These are phyloP conservation scores for Exophiala spinifera DNA, from an alignment of 2,329 filamentous ascomycete genomes.

Conservation along the genomic window DNA sequence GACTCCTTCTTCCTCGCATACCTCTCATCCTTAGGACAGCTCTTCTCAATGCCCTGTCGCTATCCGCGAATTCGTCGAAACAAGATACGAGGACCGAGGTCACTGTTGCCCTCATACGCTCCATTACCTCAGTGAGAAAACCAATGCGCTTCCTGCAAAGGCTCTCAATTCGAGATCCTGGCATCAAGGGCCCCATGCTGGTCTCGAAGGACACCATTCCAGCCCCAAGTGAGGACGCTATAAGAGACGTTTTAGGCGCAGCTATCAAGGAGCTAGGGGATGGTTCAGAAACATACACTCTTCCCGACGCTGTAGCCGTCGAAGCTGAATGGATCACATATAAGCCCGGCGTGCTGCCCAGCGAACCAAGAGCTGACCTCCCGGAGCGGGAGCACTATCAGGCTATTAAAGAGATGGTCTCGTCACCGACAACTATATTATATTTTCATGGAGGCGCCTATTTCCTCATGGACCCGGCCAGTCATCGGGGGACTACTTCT, in stretches of 20 bases:
- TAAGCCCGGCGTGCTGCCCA: slow-evolving; percentile 38
- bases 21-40: slow-evolving; percentile 44
- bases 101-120: slow-evolving; percentile 68
- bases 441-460: slow-evolving; percentile 50
- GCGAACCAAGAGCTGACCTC: slow-evolving; percentile 39
- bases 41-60: slow-evolving; percentile 51
- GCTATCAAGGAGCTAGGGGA: slow-evolving; percentile 41
- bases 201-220: slow-evolving; percentile 67
- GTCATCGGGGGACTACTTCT: slow-evolving; percentile 38
- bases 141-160: slow-evolving; percentile 63
- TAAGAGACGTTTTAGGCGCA: slow-evolving; percentile 34
- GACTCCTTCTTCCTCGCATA: slow-evolving; percentile 38
- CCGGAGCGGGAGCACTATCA: slow-evolving; percentile 44
- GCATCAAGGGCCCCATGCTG: slow-evolving; percentile 78
- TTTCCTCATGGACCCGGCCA: slow-evolving; percentile 45
- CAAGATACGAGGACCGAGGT: slow-evolving; percentile 75
- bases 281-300: slow-evolving; percentile 38
- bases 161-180: slow-evolving; percentile 59
- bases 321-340: slow-evolving; percentile 48
- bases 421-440: slow-evolving; percentile 42
- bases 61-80: slow-evolving; percentile 70
- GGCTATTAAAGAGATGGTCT: slow-evolving; percentile 39
- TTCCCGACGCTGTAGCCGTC: slow-evolving; percentile 37
- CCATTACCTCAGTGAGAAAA: slow-evolving; percentile 52
- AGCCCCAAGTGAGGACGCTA: slow-evolving; percentile 47